Base-by-base conservation (phyloP, 2,329 filamentous ascomycete species). In the Pseudomassariella vexata region DNA sequence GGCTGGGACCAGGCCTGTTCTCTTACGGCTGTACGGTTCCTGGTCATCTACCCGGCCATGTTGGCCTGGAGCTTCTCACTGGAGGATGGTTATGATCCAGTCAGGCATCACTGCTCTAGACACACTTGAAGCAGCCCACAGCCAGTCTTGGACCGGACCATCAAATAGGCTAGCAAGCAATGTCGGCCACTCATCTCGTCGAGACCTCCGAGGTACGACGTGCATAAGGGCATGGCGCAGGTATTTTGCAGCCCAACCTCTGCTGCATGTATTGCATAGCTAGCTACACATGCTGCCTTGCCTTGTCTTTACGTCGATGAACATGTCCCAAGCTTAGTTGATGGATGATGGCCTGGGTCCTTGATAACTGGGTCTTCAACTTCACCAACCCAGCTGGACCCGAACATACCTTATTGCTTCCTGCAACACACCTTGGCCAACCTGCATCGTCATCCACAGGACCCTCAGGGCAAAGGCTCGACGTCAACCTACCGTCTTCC, bases 231-330 rank as follows among this genome's bases (percentile, higher is more conserved):
- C 14, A 22, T 15, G 36, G 34, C 36, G 36, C 36, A 40, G 37
- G 41, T 37, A 41, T 42, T 38, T 52, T 48, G 48, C 49, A 53
- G 48, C 47, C 47, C 48, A 49, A 51, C 44, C 37, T 43, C 37
- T 36, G 37, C 37, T 32, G 30, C 36, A 35, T 46, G 41, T 37
- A 44, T 44, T 29, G n/a, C n/a, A n/a, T n/a, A n/a, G n/a, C n/a
- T n/a, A n/a, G n/a, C n/a, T n/a, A 29, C 21, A 29, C 32, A 34
- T 28, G 17, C 19, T 34, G 24, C 23, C 18, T 27, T 19, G 24
- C 19, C 24, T 23, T 34, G 18, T 26, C 19, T 21, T 16, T 14
- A 17, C 28, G 5, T 21, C 19, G n/a, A 31, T 31, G 21, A n/a
- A n/a, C n/a, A n/a, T n/a, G n/a, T n/a, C n/a, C n/a, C n/a, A n/a